Conservation (phyloP, 2,329 filamentous ascomycete species). For the Dothistroma septosporum region DNA sequence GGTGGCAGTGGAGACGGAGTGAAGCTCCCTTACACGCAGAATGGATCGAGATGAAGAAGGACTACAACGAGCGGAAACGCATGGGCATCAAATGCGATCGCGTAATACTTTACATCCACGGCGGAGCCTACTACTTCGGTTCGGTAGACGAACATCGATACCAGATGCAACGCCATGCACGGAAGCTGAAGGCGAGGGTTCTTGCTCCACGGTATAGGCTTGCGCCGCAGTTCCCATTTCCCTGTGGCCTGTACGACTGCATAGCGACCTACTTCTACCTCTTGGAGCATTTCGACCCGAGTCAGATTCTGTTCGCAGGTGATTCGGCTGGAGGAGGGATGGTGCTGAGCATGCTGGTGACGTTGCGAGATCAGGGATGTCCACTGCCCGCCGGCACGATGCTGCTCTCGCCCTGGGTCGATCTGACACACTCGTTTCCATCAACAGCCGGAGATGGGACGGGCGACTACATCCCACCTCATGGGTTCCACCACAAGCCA, state of each 20-base stretch:
- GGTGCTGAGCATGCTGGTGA: constrained; percentile 73
- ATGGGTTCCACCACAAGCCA: constrained; percentile 87
- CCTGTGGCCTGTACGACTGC: constrained; percentile 86
- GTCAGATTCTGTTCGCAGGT: constrained; percentile 79
- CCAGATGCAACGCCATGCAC: constrained; percentile 91
- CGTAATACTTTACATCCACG: constrained; percentile 91
- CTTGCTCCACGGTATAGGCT: constrained; percentile 83
- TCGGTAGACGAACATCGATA: constrained; percentile 97
- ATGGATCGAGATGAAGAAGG: constrained; percentile 92
- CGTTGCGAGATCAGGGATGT: constrained; percentile 74
- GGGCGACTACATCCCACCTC: constrained; percentile 80
- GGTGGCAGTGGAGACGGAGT: constrained; percentile 84
- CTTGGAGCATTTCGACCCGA: constrained; percentile 69
- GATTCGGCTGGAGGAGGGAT: constrained; percentile 94
- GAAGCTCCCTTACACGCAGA: constrained; percentile 69
- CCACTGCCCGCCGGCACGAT: constrained; percentile 86
- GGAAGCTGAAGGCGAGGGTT: constrained; percentile 86
- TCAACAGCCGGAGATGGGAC: constrained; percentile 70
- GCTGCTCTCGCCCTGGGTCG: constrained; percentile 91
- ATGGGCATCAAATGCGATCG: constrained; percentile 58
- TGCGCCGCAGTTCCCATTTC: constrained; percentile 91
- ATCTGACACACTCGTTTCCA: constrained; percentile 91
- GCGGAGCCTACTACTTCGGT: constrained; percentile 92
- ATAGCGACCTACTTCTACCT: constrained; percentile 83
- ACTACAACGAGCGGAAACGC: constrained; percentile 66